Percentiles rank a stretch among this genome's conserved stretches.
Evolutionary conservation across 441 rosid species (phyloP).

Genomic region (Erodium trifolium): DNA sequence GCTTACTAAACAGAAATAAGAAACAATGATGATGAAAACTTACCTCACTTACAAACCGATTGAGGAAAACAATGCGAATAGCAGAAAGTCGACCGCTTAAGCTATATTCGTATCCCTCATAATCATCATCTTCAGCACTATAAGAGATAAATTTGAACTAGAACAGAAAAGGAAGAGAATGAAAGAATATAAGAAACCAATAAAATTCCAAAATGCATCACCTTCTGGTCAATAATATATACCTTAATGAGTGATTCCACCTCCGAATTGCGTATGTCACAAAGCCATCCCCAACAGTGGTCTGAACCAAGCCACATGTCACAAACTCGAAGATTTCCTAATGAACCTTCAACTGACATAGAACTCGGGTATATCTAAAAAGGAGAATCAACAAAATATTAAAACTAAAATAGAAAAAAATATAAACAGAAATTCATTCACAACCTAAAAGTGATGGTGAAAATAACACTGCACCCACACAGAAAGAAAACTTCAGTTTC

Average conservation of each 20-base stretch:
- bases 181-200: slow-evolving; percentile 5
- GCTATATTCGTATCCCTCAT: slow-evolving; percentile 56
- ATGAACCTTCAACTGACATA: slow-evolving; percentile 78
- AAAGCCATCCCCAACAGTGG: slow-evolving; percentile 88
- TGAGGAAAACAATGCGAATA: slow-evolving; percentile 88
- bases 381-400: slow-evolving; percentile 12
- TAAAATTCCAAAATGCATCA: slow-evolving; percentile 12
- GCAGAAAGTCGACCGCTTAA: slow-evolving; percentile 87
- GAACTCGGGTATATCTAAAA: slow-evolving; percentile 87
- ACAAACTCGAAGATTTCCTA: slow-evolving; percentile 91
- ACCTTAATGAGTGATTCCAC: slow-evolving; percentile 95
- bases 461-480: slow-evolving; percentile 1
- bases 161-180: slow-evolving; percentile 25
- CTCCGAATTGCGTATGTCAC: slow-evolving; percentile 97
- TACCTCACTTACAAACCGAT: slow-evolving; percentile 98
- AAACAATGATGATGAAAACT: slow-evolving; percentile 15
- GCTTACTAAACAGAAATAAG: too few species aligned
- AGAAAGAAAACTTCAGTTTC: background rate
- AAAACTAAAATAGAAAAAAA: slow-evolving; percentile 12
- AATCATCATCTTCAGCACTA: slow-evolving; percentile 54
- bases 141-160: slow-evolving; percentile 93
- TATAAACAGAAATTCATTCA: background rate
- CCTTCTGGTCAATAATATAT: background rate
- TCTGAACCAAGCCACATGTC: slow-evolving; percentile 82
- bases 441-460: background rate